Base-by-base conservation (phyloP, 257 asterid species). In the Craterostigma plantagineum region DNA sequence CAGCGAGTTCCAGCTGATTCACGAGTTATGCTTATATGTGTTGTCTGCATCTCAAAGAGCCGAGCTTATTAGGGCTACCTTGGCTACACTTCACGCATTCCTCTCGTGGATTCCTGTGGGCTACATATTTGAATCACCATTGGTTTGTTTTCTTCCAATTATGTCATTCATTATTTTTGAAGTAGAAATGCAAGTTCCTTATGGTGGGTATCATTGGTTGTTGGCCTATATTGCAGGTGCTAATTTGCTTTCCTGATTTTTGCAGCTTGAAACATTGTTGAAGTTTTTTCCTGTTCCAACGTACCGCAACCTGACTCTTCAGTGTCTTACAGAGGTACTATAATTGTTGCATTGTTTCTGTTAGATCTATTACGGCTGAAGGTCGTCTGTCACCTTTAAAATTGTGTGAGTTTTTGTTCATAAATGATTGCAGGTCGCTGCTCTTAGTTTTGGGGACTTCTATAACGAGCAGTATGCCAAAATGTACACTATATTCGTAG, bases 51-150 rank as follows among this genome's bases (percentile, higher is more conserved):
- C 97, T 45, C 95, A 81, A 57, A 87, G 95, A 65, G 69, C 90
- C 7, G 96, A 86, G 70, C 96, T 86, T 49, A 67, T 81, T 63
- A 66, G 94, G 70, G 97, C 93, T 42, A 87, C 97, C 10, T 62
- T 87, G 56, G 92, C 81, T 38, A 87, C 97, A 12, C 50, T 87
- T 60, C 97, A 87, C 56, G 97, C 95, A 40, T 87, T 87, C 54
- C 92, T 87, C 53, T 81, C 95, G n/a, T 87, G 97, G 97, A 87
- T 87, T 61, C 97, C 97, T 4, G 68, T 87, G 49, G 97, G 97
- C 62, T 86, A 86, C 59, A 86, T 86, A 46, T 86, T 86, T 65
- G 94, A 81, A 63, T 86, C 97, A 17, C 76, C 97, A 7, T 68
- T 86, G 97, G 97, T 86, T 56, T 53, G 91, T 63, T 57, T 37